Base-by-base conservation (phyloP, 116 monocot species). In the Thalassia testudinum region DNA sequence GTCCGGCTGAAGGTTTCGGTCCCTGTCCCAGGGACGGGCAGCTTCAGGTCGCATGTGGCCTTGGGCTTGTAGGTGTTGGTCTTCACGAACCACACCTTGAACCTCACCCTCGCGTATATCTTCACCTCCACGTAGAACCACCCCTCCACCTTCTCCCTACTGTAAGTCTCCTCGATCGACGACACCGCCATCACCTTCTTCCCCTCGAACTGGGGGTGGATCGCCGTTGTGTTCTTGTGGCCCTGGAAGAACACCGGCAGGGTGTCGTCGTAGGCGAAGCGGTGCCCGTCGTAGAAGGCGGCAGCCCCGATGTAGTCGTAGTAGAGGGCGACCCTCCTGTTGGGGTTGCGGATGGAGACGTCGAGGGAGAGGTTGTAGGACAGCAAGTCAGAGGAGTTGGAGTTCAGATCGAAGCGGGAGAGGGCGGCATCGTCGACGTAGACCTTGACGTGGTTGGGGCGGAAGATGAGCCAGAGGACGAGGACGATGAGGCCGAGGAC, bases 391-490 rank as follows among this genome's bases (percentile, higher is more conserved):
- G 10, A 3, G 43, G 45, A 28, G n/a, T n/a, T n/a, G 63, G 0
- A 43, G 27, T 38, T 51, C 58, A 86, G 72, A 55, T 66, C 54
- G 85, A 85, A 85, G 12, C 61, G 63, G 21, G 64, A 21, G 60
- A 91, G 76, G 27, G 56, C 0, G 50, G 91, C 91, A 53, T 59
- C 45, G 5, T 75, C 75, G 53, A 75, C 78, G 71, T 78, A 55
- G 38, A 67, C 67, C 43, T 69, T 78, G 54, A 78, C 30, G 22
- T 47, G 4, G 61, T 68, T 62, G 23, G 85, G 91, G 42, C 78
- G 78, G 63, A 78, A 69, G 59, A 81, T 42, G 59, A 91, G 91
- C 85, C 85, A 91, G 40, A 81, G 64, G 47, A 81, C 62, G 53
- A 86, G 72, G 57, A 67, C 74, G 57, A 60, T 21, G 65, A 77